Base-by-base conservation (phyloP, 2,329 filamentous ascomycete genomes). In the Magnaporthiopsis rhizophila region DNA sequence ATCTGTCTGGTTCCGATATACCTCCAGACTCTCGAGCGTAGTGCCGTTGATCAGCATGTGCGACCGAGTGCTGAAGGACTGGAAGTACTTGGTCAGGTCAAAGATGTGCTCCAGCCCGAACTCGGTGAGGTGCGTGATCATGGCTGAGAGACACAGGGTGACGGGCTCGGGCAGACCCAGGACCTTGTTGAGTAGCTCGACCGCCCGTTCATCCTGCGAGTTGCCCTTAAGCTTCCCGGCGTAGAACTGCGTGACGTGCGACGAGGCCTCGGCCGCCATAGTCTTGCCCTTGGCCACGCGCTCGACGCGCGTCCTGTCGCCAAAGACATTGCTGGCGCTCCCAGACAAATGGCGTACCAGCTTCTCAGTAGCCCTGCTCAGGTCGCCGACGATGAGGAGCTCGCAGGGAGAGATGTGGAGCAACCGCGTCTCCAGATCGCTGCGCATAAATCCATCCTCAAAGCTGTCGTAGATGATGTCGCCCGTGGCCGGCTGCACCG, bases 31-130 rank as follows among this genome's bases (percentile, higher is more conserved):
- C 61, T 92, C 94, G 53, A 99, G 79, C 0, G 94, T 97, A 64
- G 97, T 99, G 59, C 94, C 95, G 72, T 96, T 97, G 66, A 99
- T 80, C 4, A 98, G 81, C 95, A 99, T 98, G 72, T 98, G 93
- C 18, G 94, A 93, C 53, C 93, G 83, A 9, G 93, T 91, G 69
- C 91, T 97, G 77, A 99, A 99, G 2, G 92, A 92, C 69, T 97
- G 89, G 72, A 99, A 99, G 77, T 98, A 97, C 71, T 96, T 97
- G 1, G 95, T 98, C 58, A 99, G 79, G 71, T 97, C 90, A 70
- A 99, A 97, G 63, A 99, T 91, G 78, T 98, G 92, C 74, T 98
- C 90, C 26, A 99, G 81, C 0, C 92, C 92, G 73, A 97, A 99
- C 68, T 97, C 93, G 24, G 87, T 88, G 70, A 99, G 80, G 72